Percentiles rank a stretch among this genome's conserved stretches.
phyloP scores from a whole-genome alignment of 441 rosid species.

The Syzygium malaccense region DNA sequence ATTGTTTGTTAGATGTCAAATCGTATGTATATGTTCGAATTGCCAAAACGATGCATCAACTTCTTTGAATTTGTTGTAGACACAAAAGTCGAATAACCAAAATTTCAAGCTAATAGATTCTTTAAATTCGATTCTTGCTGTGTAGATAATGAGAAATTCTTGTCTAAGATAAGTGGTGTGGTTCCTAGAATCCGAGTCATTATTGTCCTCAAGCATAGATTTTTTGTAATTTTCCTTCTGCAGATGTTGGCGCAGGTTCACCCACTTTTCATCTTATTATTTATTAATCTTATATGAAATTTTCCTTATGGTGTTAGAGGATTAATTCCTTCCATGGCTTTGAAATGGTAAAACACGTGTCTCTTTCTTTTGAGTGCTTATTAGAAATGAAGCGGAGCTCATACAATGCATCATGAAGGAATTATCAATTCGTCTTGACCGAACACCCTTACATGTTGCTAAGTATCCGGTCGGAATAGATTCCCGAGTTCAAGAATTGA shows the following conservation, averaged over 20 bases:
- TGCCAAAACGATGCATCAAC: too few relatives aligned
- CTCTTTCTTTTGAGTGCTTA: neutral
- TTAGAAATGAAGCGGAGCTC: neutral
- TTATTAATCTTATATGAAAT: neutral
- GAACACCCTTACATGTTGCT: fast-evolving
- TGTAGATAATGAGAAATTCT: too few relatives aligned
- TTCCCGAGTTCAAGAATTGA: neutral
- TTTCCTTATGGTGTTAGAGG: neutral
- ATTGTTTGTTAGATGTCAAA: too few relatives aligned
- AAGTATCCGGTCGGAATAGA: neutral
- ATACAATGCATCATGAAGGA: neutral
- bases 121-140: too few relatives aligned
- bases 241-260: neutral
- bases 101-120: too few relatives aligned
- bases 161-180: too few relatives aligned
- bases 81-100: too few relatives aligned
- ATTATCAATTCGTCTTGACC: fast-evolving
- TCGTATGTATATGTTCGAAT: too few relatives aligned
- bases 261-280: neutral
- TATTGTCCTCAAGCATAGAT: too few relatives aligned
- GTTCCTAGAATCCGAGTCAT: too few relatives aligned
- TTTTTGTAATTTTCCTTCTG: too few relatives aligned
- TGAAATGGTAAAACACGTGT: neutral
- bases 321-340: too few relatives aligned
- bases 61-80: neutral